Percentiles rank a stretch among this genome's conserved stretches.
Evolutionary conservation across 179 eudicot genomes (phyloP).

Genomic region (Beta lomatogona): DNA sequence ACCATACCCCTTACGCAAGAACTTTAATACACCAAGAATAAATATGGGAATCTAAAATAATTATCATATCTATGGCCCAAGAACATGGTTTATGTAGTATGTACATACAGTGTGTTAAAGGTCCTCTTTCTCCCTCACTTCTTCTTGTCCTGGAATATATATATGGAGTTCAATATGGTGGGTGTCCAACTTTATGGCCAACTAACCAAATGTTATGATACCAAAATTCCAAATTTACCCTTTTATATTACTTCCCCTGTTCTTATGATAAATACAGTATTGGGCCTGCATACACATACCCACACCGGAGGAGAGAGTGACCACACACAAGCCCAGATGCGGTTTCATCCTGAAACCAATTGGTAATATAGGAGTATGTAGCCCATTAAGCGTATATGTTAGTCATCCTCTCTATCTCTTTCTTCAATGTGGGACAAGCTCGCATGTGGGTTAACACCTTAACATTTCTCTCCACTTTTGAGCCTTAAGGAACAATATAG

Average conservation of each 20-base stretch:
- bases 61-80: constrained; percentile 1
- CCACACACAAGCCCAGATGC: too few relatives aligned
- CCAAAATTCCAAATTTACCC: background rate
- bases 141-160: constrained; percentile 1
- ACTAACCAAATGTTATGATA: background rate
- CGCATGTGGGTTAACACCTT: too few relatives aligned
- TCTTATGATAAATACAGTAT: too few relatives aligned
- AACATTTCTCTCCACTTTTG: background rate
- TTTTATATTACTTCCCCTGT: background rate
- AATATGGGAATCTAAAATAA: constrained; percentile 14
- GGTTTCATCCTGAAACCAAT: too few relatives aligned
- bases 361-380: too few relatives aligned
- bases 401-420: too few relatives aligned
- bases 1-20: constrained; percentile 16
- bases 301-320: too few relatives aligned
- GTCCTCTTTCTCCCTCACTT: background rate
- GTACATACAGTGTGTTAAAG: background rate
- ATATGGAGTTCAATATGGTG: constrained; percentile 6
- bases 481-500: background rate
- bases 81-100: background rate
- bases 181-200: constrained; percentile 27
- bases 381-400: too few relatives aligned
- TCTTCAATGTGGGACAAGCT: too few relatives aligned
- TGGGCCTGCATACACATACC: too few relatives aligned
- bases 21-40: constrained; percentile 12